Percentiles rank a stretch among this genome's conserved stretches.
These are phyloP conservation scores for Xenoacremonium recifei DNA, from an alignment of 2,329 filamentous ascomycete genomes.

Conservation along the genomic window DNA sequence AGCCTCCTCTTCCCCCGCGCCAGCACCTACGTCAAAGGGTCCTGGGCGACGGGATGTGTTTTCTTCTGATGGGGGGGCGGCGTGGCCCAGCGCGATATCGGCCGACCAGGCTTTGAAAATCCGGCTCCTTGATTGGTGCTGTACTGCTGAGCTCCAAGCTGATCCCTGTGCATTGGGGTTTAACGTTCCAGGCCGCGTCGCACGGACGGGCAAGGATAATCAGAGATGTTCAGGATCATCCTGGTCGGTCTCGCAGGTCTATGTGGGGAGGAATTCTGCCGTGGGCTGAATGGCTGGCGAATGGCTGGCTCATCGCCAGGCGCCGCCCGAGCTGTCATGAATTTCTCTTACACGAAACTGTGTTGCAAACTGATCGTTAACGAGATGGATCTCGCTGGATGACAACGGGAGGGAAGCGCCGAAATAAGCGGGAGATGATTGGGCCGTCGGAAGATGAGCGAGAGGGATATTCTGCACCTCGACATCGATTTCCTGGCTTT, in stretches of 20 bases:
- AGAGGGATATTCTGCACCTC: too few species aligned
- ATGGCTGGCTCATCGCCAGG: too few species aligned
- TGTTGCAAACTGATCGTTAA: constrained; percentile 31
- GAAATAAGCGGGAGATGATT: constrained; percentile 1
- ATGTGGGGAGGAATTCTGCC: constrained; percentile 32
- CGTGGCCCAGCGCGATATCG: constrained; percentile 36
- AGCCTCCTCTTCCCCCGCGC: constrained; percentile 21
- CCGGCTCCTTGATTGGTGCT: constrained; percentile 29
- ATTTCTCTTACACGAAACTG: constrained; percentile 38
- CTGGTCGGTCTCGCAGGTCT: constrained; percentile 18
- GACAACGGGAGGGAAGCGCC: background rate
- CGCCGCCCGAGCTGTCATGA: too few species aligned
- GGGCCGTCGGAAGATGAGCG: background rate
- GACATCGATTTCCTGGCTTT: too few species aligned
- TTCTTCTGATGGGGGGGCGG: too few species aligned
- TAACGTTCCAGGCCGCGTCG: constrained; percentile 27
- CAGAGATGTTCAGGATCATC: constrained; percentile 16
- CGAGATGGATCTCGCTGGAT: too few species aligned
- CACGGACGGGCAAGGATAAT: constrained; percentile 8
- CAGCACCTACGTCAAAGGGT: constrained; percentile 26
- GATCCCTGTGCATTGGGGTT: constrained; percentile 24
- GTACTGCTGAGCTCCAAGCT: constrained; percentile 17
- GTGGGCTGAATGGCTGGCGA: constrained; percentile 24
- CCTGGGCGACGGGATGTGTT: constrained; percentile 11
- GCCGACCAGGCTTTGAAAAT: constrained; percentile 29